A percentile compares a stretch with the other conserved stretches of the same genome.
Evolutionary conservation across 2,329 filamentous ascomycete genomes (phyloP).

Genomic region (Beauveria sp.): DNA sequence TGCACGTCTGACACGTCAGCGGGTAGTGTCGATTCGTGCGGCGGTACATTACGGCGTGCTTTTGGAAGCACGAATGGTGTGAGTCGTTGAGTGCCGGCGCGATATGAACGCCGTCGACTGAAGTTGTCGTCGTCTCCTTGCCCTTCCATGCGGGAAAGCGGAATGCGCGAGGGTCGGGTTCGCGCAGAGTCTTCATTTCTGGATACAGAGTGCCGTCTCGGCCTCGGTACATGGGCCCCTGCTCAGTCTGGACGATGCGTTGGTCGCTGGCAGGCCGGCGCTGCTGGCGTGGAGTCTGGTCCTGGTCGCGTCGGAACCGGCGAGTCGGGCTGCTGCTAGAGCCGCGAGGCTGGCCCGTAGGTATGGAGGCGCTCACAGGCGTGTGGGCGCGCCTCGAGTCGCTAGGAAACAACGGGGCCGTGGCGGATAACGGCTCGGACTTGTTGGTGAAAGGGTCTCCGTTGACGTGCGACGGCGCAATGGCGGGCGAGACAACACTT

Average conservation of each 20-base stretch:
- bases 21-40: conserved; percentile 42
- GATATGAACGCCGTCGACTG: conserved; percentile 30
- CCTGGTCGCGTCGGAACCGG: conserved; percentile 13
- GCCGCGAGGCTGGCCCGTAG: conserved; percentile 19
- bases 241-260: conserved; percentile 26
- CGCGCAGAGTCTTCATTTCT: conserved; percentile 29
- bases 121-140: conserved; percentile 13
- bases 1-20: conserved; percentile 47
- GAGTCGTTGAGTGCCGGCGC: conserved; percentile 37
- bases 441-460: not conserved
- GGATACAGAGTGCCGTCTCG: conserved; percentile 34
- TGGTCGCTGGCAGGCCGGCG: conserved; percentile 22
- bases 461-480: not conserved
- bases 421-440: not conserved
- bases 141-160: conserved; percentile 30
- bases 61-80: conserved; percentile 39
- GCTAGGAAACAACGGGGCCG: not conserved
- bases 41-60: conserved; percentile 40
- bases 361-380: not conserved
- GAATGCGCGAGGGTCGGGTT: conserved; percentile 28
- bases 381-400: not conserved
- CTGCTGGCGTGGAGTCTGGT: conserved; percentile 15
- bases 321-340: conserved; percentile 21
- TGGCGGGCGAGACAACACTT: not conserved
- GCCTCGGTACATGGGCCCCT: conserved; percentile 27